Percentiles rank a stretch among this genome's conserved stretches.
Evolutionary conservation across 2,329 filamentous ascomycete genomes (phyloP).

Genomic region (Fonsecaea nubica): DNA sequence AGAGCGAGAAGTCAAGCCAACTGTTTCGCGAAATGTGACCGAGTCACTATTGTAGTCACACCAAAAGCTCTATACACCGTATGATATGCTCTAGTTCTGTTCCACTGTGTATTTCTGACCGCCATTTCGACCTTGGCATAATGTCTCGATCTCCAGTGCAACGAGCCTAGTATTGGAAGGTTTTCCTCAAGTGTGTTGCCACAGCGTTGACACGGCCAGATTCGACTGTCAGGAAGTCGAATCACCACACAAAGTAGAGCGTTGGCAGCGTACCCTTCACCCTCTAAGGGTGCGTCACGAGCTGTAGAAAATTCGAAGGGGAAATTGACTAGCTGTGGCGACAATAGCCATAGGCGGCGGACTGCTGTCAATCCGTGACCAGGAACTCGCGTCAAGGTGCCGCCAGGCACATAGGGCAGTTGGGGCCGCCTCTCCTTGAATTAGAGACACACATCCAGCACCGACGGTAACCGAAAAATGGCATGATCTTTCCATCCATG

Average conservation of each 20-base stretch:
- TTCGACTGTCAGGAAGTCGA: not conserved
- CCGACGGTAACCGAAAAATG: too few relatives aligned
- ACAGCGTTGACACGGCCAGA: not conserved
- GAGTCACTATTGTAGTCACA: too few relatives aligned
- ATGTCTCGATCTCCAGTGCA: not conserved
- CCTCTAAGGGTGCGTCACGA: not conserved
- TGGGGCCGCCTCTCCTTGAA: too few relatives aligned
- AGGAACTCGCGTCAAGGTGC: too few relatives aligned
- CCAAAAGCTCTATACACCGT: not conserved
- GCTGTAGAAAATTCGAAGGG: not conserved
- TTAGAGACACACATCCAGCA: too few relatives aligned
- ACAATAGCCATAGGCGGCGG: too few relatives aligned
- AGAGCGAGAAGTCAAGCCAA: constrained; percentile 7
- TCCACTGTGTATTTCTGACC: not conserved
- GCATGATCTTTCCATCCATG: too few relatives aligned
- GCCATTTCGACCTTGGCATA: not conserved
- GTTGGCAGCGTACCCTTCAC: not conserved
- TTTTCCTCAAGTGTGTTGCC: not conserved
- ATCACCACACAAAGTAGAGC: not conserved
- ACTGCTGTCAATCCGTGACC: too few relatives aligned
- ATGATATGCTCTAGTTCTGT: not conserved
- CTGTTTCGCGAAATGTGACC: not conserved
- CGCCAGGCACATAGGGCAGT: too few relatives aligned
- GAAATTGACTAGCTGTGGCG: too few relatives aligned
- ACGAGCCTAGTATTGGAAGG: not conserved